Conservation (phyloP, 352 stramenopile species). For the Phytopythium mirpurense region DNA sequence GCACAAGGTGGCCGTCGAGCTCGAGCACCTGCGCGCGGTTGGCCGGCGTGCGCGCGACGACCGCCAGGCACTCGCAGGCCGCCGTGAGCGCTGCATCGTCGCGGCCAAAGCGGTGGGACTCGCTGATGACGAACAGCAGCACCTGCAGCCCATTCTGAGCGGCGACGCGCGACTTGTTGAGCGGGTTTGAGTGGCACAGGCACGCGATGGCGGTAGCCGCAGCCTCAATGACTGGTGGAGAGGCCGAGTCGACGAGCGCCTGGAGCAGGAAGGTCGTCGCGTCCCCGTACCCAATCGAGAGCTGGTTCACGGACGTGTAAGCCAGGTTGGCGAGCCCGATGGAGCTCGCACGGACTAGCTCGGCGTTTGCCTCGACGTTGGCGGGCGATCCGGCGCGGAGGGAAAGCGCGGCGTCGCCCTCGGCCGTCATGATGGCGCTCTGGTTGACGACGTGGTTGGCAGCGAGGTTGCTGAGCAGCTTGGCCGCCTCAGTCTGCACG, state of each 20-base stretch:
- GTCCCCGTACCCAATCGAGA: constrained; percentile 71
- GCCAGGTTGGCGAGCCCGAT: constrained; percentile 60
- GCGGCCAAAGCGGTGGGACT: constrained; percentile 25
- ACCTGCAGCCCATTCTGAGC: constrained; percentile 70
- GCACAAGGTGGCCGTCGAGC: constrained; percentile 47
- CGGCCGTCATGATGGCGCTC: constrained; percentile 49
- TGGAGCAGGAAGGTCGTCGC: constrained; percentile 57
- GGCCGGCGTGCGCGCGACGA: constrained; percentile 34
- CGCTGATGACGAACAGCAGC: constrained; percentile 48
- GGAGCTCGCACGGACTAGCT: constrained; percentile 41
- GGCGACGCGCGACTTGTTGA: constrained; percentile 58
- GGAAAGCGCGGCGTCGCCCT: constrained; percentile 43
- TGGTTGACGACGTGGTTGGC: constrained; percentile 72
- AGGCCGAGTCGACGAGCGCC: constrained; percentile 46
- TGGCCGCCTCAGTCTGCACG: constrained; percentile 52
- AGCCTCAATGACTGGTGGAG: constrained; percentile 37
- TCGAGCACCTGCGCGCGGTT: constrained; percentile 47
- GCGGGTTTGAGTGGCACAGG: constrained; percentile 55
- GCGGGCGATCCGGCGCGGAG: constrained; percentile 19
- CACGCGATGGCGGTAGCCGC: constrained; percentile 37
- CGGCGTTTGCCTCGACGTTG: constrained; percentile 23
- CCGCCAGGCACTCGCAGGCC: constrained; percentile 43
- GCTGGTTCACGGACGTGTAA: constrained; percentile 63
- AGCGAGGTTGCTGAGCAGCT: constrained; percentile 61
- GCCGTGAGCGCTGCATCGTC: constrained; percentile 36